Evolutionary conservation across 176 grass and related monocot genomes (phyloP).

Genomic region (Bothriochloa decipiens): DNA sequence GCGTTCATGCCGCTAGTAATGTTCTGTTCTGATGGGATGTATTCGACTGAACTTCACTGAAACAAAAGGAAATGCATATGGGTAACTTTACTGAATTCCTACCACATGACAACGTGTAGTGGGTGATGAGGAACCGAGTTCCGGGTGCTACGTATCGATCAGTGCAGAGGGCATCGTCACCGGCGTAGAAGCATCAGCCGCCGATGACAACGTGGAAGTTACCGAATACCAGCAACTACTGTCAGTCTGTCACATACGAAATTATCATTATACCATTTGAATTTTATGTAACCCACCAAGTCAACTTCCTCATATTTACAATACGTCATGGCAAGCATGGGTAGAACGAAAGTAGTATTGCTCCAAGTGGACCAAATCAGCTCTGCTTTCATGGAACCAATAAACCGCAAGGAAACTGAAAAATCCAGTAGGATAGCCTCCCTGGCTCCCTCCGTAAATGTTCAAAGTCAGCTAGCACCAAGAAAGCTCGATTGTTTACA

Average conservation of each 20-base stretch:
- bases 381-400: conserved; percentile 35
- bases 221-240: too few species aligned
- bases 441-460: background rate
- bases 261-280: too few species aligned
- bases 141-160: too few species aligned
- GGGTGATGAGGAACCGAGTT: too few species aligned
- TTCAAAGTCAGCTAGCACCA: background rate
- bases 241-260: too few species aligned
- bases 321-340: background rate
- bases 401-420: background rate
- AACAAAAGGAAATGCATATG: background rate
- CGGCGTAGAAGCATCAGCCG: too few species aligned
- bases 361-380: conserved; percentile 23
- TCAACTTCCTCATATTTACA: background rate
- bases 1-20: background rate
- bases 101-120: too few species aligned
- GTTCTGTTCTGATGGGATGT: background rate
- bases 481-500: background rate
- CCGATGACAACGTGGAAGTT: too few species aligned
- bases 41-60: background rate
- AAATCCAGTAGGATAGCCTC: background rate
- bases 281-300: background rate
- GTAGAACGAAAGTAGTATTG: background rate
- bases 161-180: too few species aligned
- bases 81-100: background rate